Base-by-base conservation (phyloP, 441 rosid genomes). In the Croton laevigatus region DNA sequence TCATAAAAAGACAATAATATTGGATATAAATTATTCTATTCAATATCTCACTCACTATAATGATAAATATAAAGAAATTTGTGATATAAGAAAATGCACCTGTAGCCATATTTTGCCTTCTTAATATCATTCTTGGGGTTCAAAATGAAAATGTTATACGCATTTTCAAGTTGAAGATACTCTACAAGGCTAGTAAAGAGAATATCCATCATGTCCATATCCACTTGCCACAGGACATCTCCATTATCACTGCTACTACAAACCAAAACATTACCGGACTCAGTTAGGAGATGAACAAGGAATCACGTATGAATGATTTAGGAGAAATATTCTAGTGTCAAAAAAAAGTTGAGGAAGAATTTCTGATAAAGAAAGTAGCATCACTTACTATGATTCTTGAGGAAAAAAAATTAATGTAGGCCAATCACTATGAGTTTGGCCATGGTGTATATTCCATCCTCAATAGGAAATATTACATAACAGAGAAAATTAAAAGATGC, bases 141-240 rank as follows among this genome's bases (percentile, higher is more conserved):
- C 85, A 96, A 79, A 78, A 96, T 73, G 74, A 96, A 93, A 77
- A 96, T 75, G 75, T 91, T 96, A 82, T 91, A 96, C 27, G 93
- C 94, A 80, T 85, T 88, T 70, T 75, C 97, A 68, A 96, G 89
- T 75, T 91, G 93, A 81, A 93, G 94, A 81, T 91, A 93, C 63
- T 89, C 91, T 37, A 89, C 93, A 75, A 96, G 97, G 85, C 98
- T 89, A 73, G 86, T 61, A 82, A 93, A 88, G 79, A 96, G 82
- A 83, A 81, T 81, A 75, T 87, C 99, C 91, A 93, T 82, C 93
- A 85, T 78, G 70, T 90, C 97, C 72, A 80, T 75, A 79, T 96
- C 98, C 76, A 96, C 98, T 90, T 96, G 98, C 90, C 90, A 88
- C 59, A 86, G 80, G 71, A 80, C 80, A 84, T 84, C 84, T 65